Evolutionary conservation across 257 asterid species (phyloP).

Genomic region (Jaltomata sinuosa): DNA sequence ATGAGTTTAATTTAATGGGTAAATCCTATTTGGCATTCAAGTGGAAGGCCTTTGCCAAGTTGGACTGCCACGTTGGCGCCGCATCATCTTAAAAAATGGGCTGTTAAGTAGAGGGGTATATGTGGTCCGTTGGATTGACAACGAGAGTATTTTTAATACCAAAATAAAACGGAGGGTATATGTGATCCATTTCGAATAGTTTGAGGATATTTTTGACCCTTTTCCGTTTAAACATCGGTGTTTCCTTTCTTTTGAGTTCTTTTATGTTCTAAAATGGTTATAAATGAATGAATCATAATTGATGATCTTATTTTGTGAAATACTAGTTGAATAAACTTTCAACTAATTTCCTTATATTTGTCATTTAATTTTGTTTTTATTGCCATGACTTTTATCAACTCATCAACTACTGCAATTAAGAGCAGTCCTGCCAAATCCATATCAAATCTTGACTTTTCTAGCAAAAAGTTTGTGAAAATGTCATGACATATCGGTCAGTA

Average conservation of each 20-base stretch:
- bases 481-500: not conserved
- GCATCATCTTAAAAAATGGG: too few species aligned
- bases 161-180: too few species aligned
- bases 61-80: too few species aligned
- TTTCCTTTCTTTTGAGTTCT: not conserved
- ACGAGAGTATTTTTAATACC: too few species aligned
- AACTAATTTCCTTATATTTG: not conserved
- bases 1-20: too few species aligned
- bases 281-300: not conserved
- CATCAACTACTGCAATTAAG: not conserved
- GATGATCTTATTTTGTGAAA: not conserved
- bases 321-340: not conserved
- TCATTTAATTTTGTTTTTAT: not conserved
- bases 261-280: not conserved
- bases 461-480: not conserved
- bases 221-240: not conserved
- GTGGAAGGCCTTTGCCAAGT: too few species aligned
- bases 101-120: too few species aligned
- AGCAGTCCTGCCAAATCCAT: not conserved
- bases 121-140: too few species aligned
- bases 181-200: too few species aligned
- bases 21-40: too few species aligned
- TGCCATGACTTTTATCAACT: not conserved
- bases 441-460: not conserved
- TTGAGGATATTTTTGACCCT: too few species aligned